phyloP scores from a whole-genome alignment of 2,329 filamentous ascomycete genomes.

The Paracamarosporium sp. region DNA sequence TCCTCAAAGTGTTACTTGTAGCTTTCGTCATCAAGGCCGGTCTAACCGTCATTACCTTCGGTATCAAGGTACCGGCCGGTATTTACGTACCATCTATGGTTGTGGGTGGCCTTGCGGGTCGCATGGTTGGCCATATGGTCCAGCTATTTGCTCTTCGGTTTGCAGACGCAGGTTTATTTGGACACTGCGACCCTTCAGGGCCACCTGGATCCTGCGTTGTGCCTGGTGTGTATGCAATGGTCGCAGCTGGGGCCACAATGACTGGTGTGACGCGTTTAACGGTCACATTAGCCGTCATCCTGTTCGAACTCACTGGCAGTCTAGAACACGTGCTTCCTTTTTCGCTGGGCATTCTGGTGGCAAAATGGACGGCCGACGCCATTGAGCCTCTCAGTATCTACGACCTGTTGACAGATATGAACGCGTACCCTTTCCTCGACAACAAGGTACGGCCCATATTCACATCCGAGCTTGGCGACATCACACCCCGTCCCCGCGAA shows the following conservation, averaged over 20 bases:
- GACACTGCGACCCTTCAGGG: conserved; percentile 70
- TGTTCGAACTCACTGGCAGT: conserved; percentile 95
- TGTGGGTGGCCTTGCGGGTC: conserved; percentile 88
- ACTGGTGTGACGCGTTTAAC: conserved; percentile 94
- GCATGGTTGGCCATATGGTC: conserved; percentile 83
- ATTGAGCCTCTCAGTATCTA: conserved; percentile 95
- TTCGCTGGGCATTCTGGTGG: conserved; percentile 86
- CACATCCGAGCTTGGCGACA: conserved; percentile 85
- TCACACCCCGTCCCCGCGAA: conserved; percentile 76
- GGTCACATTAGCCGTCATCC: conserved; percentile 90
- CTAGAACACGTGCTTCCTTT: conserved; percentile 95
- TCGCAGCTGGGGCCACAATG: conserved; percentile 96
- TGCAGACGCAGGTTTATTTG: conserved; percentile 76
- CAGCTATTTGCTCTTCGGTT: conserved; percentile 81
- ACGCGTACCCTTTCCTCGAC: conserved; percentile 96
- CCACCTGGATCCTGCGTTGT: conserved; percentile 85
- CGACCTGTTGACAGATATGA: conserved; percentile 94
- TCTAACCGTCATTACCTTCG: conserved; percentile 89
- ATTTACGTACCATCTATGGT: conserved; percentile 99
- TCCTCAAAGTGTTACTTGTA: conserved; percentile 73
- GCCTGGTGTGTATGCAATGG: conserved; percentile 94
- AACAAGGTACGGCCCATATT: conserved; percentile 94
- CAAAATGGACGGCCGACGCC: conserved; percentile 98
- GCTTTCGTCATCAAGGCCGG: conserved; percentile 91
- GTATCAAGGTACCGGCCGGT: conserved; percentile 93